Conservation (phyloP, 331 rosid species). For the Telfairia occidentalis region DNA sequence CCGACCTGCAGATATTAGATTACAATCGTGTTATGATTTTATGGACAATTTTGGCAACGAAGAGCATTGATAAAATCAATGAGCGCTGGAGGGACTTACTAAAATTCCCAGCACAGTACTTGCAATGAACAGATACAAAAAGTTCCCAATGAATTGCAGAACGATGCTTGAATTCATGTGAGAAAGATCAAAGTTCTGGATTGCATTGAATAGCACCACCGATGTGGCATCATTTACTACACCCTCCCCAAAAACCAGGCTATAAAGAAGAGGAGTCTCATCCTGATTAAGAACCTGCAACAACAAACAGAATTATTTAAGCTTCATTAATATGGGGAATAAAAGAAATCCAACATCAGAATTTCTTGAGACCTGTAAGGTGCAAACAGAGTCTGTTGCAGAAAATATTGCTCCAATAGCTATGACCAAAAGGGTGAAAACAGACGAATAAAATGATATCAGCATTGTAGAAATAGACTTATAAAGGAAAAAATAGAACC, state of each 20-base stretch:
- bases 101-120: constrained; percentile 75
- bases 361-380: constrained; percentile 58
- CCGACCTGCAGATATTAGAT: constrained; percentile 57
- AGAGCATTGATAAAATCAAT: neutral
- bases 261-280: constrained; percentile 86
- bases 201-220: constrained; percentile 83
- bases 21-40: neutral
- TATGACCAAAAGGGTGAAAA: constrained; percentile 29
- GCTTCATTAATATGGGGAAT: neutral
- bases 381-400: constrained; percentile 98
- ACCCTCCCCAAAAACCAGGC: constrained; percentile 92
- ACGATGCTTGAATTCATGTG: constrained; percentile 57
- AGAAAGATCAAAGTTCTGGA: constrained; percentile 83
- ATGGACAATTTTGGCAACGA: neutral
- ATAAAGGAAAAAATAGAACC: neutral
- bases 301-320: neutral
- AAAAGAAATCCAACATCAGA: neutral
- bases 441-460: neutral
- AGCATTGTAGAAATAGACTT: neutral
- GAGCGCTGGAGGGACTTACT: constrained; percentile 36
- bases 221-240: constrained; percentile 98
- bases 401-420: constrained; percentile 98
- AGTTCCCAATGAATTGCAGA: constrained; percentile 52
- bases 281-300: constrained; percentile 95
- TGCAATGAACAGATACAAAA: constrained; percentile 57